phyloP scores from a whole-genome alignment of 306 rosid genomes.

The Glycine latifolia region DNA sequence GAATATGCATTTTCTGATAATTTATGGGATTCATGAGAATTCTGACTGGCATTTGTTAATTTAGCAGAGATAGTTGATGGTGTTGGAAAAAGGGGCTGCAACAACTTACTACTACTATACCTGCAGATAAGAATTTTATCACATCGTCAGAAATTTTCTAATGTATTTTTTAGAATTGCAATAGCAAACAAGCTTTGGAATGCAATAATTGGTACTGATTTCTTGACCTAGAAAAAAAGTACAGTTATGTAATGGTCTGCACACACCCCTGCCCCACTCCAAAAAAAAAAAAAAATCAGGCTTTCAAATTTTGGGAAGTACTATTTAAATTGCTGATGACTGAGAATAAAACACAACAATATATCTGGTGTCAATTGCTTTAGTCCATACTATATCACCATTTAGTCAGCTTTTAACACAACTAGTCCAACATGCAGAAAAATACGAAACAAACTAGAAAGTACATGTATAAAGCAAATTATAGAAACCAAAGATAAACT shows the following conservation, averaged over 20 bases:
- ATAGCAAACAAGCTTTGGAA: neutral
- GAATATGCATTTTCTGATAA: slow-evolving; percentile 46
- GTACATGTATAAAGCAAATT: neutral
- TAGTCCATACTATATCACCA: slow-evolving; percentile 7
- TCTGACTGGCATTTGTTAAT: slow-evolving; percentile 38
- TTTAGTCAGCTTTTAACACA: slow-evolving; percentile 24
- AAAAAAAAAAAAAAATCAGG: no score
- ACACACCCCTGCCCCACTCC: no score
- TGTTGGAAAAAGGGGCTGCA: slow-evolving; percentile 53
- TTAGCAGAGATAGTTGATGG: slow-evolving; percentile 31
- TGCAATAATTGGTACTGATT: neutral
- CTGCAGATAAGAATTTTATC: slow-evolving; percentile 53
- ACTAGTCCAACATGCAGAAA: slow-evolving; percentile 9
- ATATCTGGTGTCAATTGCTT: neutral
- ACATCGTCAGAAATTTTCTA: slow-evolving; percentile 25
- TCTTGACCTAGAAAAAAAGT: neutral
- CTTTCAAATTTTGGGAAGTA: neutral
- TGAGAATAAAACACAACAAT: slow-evolving; percentile 13
- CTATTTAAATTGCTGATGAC: neutral
- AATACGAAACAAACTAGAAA: slow-evolving; percentile 1
- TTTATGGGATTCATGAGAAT: slow-evolving; percentile 45
- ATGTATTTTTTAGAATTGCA: neutral
- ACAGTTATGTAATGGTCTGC: neutral
- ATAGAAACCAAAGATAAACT: slow-evolving; percentile 1
- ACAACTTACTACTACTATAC: slow-evolving; percentile 60